These are phyloP conservation scores for Rhododendron henanense DNA, from an alignment of 148 eudicot genomes.

Conservation along the genomic window DNA sequence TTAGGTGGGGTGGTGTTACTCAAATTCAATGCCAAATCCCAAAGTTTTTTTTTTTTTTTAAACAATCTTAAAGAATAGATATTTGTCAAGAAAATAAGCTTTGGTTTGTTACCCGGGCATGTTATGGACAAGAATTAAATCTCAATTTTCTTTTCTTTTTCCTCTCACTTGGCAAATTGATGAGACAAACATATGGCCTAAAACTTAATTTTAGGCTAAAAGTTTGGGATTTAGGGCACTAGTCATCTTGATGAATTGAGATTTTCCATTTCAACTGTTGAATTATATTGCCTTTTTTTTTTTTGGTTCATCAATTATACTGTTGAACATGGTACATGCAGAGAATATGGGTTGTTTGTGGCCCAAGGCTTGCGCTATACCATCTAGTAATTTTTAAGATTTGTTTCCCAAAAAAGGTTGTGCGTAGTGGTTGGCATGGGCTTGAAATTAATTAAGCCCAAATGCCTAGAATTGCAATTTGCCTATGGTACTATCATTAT, in stretches of 20 bases:
- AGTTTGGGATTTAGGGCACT: no score
- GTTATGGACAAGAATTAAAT: no score
- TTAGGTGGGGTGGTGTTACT: not conserved
- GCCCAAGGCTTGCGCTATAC: not conserved
- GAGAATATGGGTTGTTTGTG: not conserved
- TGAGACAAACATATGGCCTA: no score
- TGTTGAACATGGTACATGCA: not conserved
- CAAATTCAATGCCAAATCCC: no score
- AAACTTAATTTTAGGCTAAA: no score
- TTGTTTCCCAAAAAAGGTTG: not conserved
- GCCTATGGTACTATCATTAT: not conserved
- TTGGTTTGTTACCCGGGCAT: no score
- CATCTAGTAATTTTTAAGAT: not conserved
- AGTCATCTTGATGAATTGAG: not conserved
- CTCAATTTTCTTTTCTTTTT: no score
- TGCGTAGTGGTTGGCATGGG: not conserved
- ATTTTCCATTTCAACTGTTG: not conserved
- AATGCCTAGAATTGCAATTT: not conserved
- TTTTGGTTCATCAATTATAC: not conserved
- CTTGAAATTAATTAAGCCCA: not conserved
- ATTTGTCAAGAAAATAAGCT: no score
- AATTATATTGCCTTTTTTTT: not conserved
- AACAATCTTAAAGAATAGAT: no score
- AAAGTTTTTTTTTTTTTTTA: no score
- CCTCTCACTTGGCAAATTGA: no score